A percentile compares a stretch with the other conserved stretches of the same genome.
Evolutionary conservation across 164 flowering plant genomes (phyloP).

Genomic region (Stephania japonica): DNA sequence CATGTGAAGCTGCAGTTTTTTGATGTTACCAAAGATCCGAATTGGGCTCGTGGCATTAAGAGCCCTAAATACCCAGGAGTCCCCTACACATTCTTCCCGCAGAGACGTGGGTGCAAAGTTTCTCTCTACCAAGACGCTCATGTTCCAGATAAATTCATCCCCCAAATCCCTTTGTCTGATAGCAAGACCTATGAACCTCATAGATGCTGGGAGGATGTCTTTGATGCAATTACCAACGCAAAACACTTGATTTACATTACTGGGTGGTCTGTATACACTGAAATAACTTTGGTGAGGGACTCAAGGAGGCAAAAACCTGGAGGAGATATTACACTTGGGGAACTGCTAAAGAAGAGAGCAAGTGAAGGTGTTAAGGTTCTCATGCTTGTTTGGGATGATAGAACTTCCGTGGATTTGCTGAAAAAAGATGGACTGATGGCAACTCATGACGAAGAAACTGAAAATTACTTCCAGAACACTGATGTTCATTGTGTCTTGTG

Average conservation of each 20-base stretch:
- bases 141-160: conserved; percentile 47
- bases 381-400: conserved; percentile 86
- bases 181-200: conserved; percentile 53
- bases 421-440: conserved; percentile 72
- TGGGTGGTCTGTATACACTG: conserved; percentile 75
- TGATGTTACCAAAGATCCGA: conserved; percentile 32
- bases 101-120: conserved; percentile 54
- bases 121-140: conserved; percentile 76
- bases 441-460: conserved; percentile 77
- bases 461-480: conserved; percentile 36
- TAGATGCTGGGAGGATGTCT: conserved; percentile 76
- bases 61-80: conserved; percentile 57
- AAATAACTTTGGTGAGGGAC: conserved; percentile 60
- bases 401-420: conserved; percentile 52
- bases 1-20: conserved; percentile 54
- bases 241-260: conserved; percentile 68
- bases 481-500: conserved; percentile 64
- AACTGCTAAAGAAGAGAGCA: conserved; percentile 69
- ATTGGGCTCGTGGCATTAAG: conserved; percentile 50
- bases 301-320: conserved; percentile 46
- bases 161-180: conserved; percentile 47
- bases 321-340: conserved; percentile 57
- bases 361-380: conserved; percentile 71
- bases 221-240: conserved; percentile 65
- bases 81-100: conserved; percentile 62